These are phyloP conservation scores for Hyphopichia wangnamkhiaoensis DNA, from an alignment of 1,139 yeast species.

Conservation along the genomic window DNA sequence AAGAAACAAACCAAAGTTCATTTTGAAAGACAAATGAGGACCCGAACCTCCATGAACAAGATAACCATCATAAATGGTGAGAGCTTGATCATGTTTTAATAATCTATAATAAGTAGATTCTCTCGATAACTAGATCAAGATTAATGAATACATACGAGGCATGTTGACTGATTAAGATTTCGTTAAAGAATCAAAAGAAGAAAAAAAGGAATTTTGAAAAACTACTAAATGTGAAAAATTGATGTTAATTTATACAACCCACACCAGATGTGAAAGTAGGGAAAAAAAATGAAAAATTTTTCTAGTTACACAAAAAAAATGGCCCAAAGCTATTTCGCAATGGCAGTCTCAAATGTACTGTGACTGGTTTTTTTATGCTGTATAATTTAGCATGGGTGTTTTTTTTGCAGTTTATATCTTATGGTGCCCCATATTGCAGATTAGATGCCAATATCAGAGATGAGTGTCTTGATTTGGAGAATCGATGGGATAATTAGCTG, in stretches of 20 bases:
- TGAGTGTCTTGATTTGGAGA: neutral
- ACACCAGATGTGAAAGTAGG: conserved; percentile 6
- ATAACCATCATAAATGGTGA: conserved; percentile 10
- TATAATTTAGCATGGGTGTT: no score
- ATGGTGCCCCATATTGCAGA: neutral
- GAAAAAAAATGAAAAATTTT: conserved; percentile 4
- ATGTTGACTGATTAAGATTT: conserved; percentile 35
- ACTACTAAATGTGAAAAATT: conserved; percentile 6
- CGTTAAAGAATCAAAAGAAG: conserved; percentile 17
- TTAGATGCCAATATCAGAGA: neutral
- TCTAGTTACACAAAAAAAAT: conserved; percentile 7
- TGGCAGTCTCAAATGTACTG: no score
- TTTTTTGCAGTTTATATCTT: conserved; percentile 6
- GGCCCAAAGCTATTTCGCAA: no score
- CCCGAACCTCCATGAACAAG: conserved; percentile 62
- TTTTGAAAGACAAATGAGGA: conserved; percentile 54
- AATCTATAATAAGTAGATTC: no score
- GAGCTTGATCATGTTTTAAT: conserved; percentile 7
- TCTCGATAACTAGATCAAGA: no score
- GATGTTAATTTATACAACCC: conserved; percentile 1
- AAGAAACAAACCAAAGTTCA: conserved; percentile 33
- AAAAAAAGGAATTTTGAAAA: conserved; percentile 7
- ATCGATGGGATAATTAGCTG: no score
- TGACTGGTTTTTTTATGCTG: no score
- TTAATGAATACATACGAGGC: conserved; percentile 58